phyloP scores from a whole-genome alignment of 1,139 yeast species.

The Nadsonia starkeyi-henricii region DNA sequence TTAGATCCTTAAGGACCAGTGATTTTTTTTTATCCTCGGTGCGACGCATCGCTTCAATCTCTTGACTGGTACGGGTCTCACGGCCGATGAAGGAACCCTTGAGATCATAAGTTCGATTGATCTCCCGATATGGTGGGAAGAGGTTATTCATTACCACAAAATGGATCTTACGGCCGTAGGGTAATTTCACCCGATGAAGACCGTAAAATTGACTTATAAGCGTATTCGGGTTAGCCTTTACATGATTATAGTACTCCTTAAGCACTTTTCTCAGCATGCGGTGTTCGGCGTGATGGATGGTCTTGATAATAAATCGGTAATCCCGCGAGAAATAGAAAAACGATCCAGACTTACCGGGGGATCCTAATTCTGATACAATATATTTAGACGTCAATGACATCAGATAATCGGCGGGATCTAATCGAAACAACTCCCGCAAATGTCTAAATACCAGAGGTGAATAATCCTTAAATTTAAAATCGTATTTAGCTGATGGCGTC shows the following conservation, averaged over 20 bases:
- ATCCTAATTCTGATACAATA: slow-evolving; percentile 79
- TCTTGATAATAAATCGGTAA: slow-evolving; percentile 85
- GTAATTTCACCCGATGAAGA: slow-evolving; percentile 84
- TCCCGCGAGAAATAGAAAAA: slow-evolving; percentile 92
- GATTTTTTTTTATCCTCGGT: slow-evolving; percentile 17
- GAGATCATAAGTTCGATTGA: slow-evolving; percentile 75
- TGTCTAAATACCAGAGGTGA: slow-evolving; percentile 91
- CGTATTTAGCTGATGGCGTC: slow-evolving; percentile 88
- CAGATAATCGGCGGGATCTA: slow-evolving; percentile 92
- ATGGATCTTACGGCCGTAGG: slow-evolving; percentile 73
- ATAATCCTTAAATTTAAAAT: slow-evolving; percentile 93
- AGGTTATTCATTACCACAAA: slow-evolving; percentile 94
- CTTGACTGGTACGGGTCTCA: slow-evolving; percentile 12
- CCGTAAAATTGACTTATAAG: slow-evolving; percentile 91
- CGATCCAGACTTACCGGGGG: slow-evolving; percentile 96
- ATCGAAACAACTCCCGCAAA: slow-evolving; percentile 59
- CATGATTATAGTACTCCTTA: slow-evolving; percentile 67
- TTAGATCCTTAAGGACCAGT: slow-evolving; percentile 62
- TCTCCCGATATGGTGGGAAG: slow-evolving; percentile 87
- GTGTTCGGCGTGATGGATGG: slow-evolving; percentile 90
- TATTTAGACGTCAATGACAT: slow-evolving; percentile 88
- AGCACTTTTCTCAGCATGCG: slow-evolving; percentile 62
- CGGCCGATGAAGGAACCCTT: slow-evolving; percentile 93
- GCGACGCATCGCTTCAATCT: slow-evolving; percentile 10
- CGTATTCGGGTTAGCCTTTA: slow-evolving; percentile 74